A percentile compares a stretch with the other conserved stretches of the same genome.
phyloP scores from a whole-genome alignment of 208 protist species.

The Vickermania spadyakhi region DNA sequence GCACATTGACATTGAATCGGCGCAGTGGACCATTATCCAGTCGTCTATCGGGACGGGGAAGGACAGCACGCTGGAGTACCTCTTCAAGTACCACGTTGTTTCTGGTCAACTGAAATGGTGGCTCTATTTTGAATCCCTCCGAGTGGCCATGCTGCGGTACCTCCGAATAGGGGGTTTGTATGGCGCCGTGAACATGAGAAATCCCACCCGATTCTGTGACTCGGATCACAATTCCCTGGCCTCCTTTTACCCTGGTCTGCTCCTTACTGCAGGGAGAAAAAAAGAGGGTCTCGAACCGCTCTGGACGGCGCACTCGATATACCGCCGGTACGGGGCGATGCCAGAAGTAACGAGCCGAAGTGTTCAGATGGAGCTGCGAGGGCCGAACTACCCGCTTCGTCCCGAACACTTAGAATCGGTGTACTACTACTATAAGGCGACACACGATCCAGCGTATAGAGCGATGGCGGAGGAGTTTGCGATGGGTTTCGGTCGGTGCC shows the following conservation, averaged over 20 bases:
- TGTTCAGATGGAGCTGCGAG: neutral
- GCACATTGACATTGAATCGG: constrained; percentile 28
- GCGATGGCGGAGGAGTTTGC: constrained; percentile 59
- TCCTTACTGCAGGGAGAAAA: constrained; percentile 51
- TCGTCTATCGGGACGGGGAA: constrained; percentile 49
- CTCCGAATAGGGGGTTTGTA: constrained; percentile 33
- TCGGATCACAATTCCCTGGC: constrained; percentile 46
- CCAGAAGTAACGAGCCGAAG: constrained; percentile 45
- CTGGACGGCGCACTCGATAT: constrained; percentile 50
- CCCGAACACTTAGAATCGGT: constrained; percentile 83
- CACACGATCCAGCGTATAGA: constrained; percentile 46
- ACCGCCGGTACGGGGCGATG: constrained; percentile 50
- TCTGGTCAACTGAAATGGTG: constrained; percentile 36
- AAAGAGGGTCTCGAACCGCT: constrained; percentile 26
- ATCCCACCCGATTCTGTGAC: constrained; percentile 7
- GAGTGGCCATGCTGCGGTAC: constrained; percentile 13
- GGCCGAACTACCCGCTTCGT: constrained; percentile 52
- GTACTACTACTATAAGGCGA: constrained; percentile 72
- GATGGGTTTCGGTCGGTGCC: constrained; percentile 29
- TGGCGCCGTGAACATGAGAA: constrained; percentile 35
- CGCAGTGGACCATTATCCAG: constrained; percentile 11
- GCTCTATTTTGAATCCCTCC: constrained; percentile 34
- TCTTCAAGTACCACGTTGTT: constrained; percentile 67
- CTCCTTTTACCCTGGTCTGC: constrained; percentile 71
- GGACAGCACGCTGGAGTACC: constrained; percentile 86